phyloP scores from a whole-genome alignment of 2,329 filamentous ascomycete species.

The Emydomyces testavorans region DNA sequence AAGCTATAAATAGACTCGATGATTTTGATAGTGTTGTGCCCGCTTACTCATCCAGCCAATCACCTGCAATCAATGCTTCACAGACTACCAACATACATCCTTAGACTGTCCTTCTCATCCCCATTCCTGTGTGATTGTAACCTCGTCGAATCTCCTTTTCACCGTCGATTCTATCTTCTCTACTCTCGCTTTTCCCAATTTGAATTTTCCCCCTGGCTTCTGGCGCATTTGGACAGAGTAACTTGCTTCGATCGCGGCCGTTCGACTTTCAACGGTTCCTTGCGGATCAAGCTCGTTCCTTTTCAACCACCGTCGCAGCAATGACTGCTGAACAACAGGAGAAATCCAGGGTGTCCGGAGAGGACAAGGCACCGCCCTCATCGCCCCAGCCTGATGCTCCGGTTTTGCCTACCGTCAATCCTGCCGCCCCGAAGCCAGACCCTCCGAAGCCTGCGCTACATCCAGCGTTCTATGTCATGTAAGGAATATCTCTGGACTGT shows the following conservation, averaged over 20 bases:
- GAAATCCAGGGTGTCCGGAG: constrained; percentile 74
- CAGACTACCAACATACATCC: background rate
- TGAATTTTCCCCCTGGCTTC: constrained; percentile 31
- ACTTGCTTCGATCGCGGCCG: constrained; percentile 35
- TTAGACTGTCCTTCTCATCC: background rate
- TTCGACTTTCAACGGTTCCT: constrained; percentile 41
- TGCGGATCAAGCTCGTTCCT: constrained; percentile 29
- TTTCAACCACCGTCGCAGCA: constrained; percentile 41
- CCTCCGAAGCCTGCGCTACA: constrained; percentile 56
- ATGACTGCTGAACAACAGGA: constrained; percentile 56
- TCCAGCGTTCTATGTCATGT: constrained; percentile 74
- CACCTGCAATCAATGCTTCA: no score
- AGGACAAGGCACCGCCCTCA: constrained; percentile 35
- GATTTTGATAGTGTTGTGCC: no score
- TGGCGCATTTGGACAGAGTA: constrained; percentile 34
- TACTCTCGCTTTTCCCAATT: constrained; percentile 14
- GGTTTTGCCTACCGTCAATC: constrained; percentile 71
- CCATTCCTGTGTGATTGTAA: background rate
- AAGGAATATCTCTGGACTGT: constrained; percentile 19
- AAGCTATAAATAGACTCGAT: no score
- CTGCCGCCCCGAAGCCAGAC: constrained; percentile 58
- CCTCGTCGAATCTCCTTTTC: background rate
- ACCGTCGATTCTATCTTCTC: background rate
- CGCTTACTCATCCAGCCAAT: no score
- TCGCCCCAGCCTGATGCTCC: constrained; percentile 37